Percentiles rank a stretch among this genome's conserved stretches.
phyloP scores from a whole-genome alignment of 2,329 filamentous ascomycete genomes.

The Neopestalotiopsis rosae region DNA sequence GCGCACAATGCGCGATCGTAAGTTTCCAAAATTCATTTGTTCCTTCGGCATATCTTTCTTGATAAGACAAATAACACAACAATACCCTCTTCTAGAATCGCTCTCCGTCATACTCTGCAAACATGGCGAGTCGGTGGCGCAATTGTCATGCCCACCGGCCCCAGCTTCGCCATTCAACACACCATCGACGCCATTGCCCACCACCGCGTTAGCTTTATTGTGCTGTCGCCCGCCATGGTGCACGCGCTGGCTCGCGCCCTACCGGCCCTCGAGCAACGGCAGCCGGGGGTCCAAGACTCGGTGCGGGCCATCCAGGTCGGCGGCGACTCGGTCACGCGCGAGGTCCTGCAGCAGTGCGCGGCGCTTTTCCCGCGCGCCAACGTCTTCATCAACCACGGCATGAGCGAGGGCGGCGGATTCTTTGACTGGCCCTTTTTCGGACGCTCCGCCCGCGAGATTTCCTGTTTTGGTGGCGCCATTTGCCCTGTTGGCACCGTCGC shows the following conservation, averaged over 20 bases:
- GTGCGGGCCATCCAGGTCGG: slow-evolving; percentile 20
- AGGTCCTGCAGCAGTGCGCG: slow-evolving; percentile 20
- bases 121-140: slow-evolving; percentile 21
- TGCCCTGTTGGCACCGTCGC: background rate
- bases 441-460: background rate
- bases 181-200: slow-evolving; percentile 18
- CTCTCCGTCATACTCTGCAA: slow-evolving; percentile 20
- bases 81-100: slow-evolving; percentile 8
- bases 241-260: slow-evolving; percentile 19
- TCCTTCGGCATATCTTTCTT: background rate
- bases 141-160: slow-evolving; percentile 18
- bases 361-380: slow-evolving; percentile 20
- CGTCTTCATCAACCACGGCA: slow-evolving; percentile 23
- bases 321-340: slow-evolving; percentile 22
- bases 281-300: background rate
- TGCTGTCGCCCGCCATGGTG: slow-evolving; percentile 22
- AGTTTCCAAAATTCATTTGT: background rate
- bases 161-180: slow-evolving; percentile 14
- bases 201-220: slow-evolving; percentile 19
- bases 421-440: slow-evolving; percentile 21
- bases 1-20: slow-evolving; percentile 19
- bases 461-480: slow-evolving; percentile 14
- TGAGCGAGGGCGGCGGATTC: slow-evolving; percentile 22
- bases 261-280: background rate
- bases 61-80: background rate